Evolutionary conservation across 2,329 filamentous ascomycete genomes (phyloP), one percentile per base, ranked within the genome.

Genomic region (Remersonia thermophila): DNA sequence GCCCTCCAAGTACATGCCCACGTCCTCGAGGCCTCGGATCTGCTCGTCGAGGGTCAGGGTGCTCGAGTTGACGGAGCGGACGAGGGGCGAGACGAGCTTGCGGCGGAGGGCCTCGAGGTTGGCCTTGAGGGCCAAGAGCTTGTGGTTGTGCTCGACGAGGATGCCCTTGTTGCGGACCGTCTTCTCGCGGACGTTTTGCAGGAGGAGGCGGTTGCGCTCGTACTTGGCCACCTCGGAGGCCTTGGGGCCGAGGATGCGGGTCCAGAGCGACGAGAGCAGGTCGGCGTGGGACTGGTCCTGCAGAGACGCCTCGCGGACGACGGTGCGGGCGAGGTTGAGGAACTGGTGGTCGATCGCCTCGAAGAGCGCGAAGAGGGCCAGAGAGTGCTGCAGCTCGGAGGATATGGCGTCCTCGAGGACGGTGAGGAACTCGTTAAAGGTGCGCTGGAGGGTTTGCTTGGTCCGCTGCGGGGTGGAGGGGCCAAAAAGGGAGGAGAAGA

Each of bases 261-360:
- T 82, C 89, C 89, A 96, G 7, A 95, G 71, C 3, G 77, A 80
- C 2, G 80, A 79, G 30, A 95, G 77, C 50, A 91, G 71, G 51
- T 94, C 85, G 43, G 76, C 77, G 55, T 93, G 83, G 20, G 77
- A 67, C 29, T 80, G 77, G 44, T 94, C 84, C 54, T 95, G 85
- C 5, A 73, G 72, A 44, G 82, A 79, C 14, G 80, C 76, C 60
- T 95, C 87, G 50, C 85, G 83, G 37, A 83, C 80, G 8, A 93
- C 86, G 4, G 77, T 82, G 42, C 86, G 80, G 44, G 84, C 84
- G 1, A 95, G 70, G 55, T 91, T 93, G 43, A 86, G 71, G 59
- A 95, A 94, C 55, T 93, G 85, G 36, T 77, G 73, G 60, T 96
- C 89, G 48, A 95, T 86, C 40, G 78, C 74, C 55, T 94, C 86